Evolutionary conservation across 257 asterid species (phyloP).

Genomic region (Rhazya stricta): DNA sequence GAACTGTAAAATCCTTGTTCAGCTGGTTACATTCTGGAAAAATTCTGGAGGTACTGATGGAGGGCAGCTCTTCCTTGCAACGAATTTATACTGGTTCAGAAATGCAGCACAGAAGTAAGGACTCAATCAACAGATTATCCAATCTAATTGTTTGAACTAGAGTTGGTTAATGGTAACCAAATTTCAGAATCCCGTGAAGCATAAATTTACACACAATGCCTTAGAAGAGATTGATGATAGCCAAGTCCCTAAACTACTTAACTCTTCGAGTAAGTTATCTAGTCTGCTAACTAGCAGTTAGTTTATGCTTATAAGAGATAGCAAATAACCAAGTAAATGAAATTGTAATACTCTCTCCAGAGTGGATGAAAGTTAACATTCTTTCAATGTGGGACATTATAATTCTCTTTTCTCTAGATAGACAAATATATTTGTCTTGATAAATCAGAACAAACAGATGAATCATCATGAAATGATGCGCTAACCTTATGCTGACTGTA

Average conservation of each 20-base stretch:
- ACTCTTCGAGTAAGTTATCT: no score
- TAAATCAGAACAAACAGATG: neutral
- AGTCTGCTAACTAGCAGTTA: no score
- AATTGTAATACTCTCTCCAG: neutral
- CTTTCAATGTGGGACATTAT: neutral
- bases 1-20: conserved; percentile 19
- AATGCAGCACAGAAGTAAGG: neutral
- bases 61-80: conserved; percentile 93
- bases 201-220: no score
- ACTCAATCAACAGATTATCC: neutral
- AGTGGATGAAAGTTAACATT: no score
- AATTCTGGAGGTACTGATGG: conserved; percentile 65
- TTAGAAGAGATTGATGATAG: no score
- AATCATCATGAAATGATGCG: neutral
- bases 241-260: neutral
- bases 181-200: neutral
- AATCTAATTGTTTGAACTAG: neutral
- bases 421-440: neutral
- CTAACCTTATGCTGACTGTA: conserved; percentile 93
- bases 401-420: neutral
- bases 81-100: conserved; percentile 81
- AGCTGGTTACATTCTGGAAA: conserved; percentile 55
- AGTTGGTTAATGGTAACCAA: neutral
- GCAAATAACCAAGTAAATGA: neutral
- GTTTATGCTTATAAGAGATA: no score